These are phyloP conservation scores for Aspergillus indologenus DNA, from an alignment of 495 filamentous ascomycete species.

Conservation along the genomic window DNA sequence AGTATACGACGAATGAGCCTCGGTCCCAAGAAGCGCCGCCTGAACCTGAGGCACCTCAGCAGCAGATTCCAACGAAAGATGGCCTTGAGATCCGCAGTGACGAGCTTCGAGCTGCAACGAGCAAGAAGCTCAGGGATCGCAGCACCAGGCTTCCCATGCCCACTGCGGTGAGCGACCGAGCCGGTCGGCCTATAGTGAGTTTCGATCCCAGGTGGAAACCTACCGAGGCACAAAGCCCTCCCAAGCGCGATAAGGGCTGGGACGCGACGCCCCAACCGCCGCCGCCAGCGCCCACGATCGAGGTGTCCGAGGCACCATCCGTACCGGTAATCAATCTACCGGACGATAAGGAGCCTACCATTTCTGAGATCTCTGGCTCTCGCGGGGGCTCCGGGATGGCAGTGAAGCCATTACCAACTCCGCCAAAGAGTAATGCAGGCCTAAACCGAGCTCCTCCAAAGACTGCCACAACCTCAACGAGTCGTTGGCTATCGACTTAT, in stretches of 20 bases:
- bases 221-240: conserved; percentile 28
- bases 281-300: conserved; percentile 49
- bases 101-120: conserved; percentile 87
- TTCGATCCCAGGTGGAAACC: conserved; percentile 82
- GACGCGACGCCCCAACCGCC: conserved; percentile 29
- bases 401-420: conserved; percentile 26
- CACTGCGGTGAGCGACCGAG: conserved; percentile 77
- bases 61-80: conserved; percentile 55
- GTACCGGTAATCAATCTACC: conserved; percentile 64
- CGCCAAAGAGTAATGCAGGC: conserved; percentile 16
- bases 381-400: conserved; percentile 11
- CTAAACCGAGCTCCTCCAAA: conserved; percentile 22
- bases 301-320: conserved; percentile 50
- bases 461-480: conserved; percentile 26
- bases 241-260: conserved; percentile 14
- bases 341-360: conserved; percentile 43
- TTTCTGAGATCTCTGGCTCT: conserved; percentile 32
- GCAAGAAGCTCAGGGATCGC: conserved; percentile 78
- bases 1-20: conserved; percentile 63
- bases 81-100: conserved; percentile 79
- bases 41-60: conserved; percentile 19
- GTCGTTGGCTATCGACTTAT: conserved; percentile 40
- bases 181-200: conserved; percentile 88
- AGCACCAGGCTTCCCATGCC: conserved; percentile 82
- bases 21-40: conserved; percentile 29